Evolutionary conservation across 139 green algal species (phyloP).

Genomic region (Chara braunii): DNA sequence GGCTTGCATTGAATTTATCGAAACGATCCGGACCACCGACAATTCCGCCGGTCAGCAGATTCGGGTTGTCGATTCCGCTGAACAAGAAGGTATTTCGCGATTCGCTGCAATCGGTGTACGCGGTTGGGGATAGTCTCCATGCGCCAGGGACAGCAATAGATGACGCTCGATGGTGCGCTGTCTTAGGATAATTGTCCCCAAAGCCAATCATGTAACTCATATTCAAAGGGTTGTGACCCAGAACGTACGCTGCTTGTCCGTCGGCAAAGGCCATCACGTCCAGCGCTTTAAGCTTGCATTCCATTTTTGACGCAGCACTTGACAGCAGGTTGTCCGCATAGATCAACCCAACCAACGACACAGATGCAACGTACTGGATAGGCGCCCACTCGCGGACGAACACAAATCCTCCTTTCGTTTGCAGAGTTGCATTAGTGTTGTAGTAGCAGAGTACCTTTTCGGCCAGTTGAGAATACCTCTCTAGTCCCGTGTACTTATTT

Average conservation of each 20-base stretch:
- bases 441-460: too few species aligned
- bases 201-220: slow-evolving; percentile 38
- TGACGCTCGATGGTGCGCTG: slow-evolving; percentile 21
- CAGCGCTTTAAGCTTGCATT: too few species aligned
- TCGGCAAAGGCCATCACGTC: too few species aligned
- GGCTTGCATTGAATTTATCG: slow-evolving; percentile 8
- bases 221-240: slow-evolving; percentile 13
- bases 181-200: slow-evolving; percentile 17
- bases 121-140: too few species aligned
- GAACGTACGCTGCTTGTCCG: slow-evolving; percentile 2
- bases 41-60: slow-evolving; percentile 6
- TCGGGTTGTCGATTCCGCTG: slow-evolving; percentile 7
- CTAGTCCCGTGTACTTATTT: too few species aligned
- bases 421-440: too few species aligned
- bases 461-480: too few species aligned
- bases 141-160: too few species aligned
- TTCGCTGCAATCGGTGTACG: too few species aligned
- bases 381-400: slow-evolving; percentile 2
- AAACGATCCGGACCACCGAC: slow-evolving; percentile 1
- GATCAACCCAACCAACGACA: slow-evolving; percentile 7
- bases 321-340: slow-evolving; percentile 28
- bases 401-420: too few species aligned
- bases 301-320: too few species aligned
- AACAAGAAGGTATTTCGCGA: too few species aligned
- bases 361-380: slow-evolving; percentile 17